Evolutionary conservation across 495 filamentous ascomycete species (phyloP), one percentile per base, ranked within the genome.

Genomic region (Chaetomium tenue): DNA sequence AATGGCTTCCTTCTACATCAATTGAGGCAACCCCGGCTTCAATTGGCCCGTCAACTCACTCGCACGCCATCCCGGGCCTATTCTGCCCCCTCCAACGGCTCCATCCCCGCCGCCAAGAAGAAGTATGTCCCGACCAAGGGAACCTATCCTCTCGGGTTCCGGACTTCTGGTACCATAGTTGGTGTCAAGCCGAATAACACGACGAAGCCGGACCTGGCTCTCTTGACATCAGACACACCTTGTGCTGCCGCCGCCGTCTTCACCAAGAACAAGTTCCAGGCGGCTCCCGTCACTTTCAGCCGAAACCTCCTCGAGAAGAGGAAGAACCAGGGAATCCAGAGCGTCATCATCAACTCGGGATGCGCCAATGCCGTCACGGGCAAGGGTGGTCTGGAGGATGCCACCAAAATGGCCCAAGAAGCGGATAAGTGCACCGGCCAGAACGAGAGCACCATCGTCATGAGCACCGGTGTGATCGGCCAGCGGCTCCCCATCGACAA

Each of bases 321-420:
- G 63, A 77, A 81, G 15, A 91, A 92, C 42, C 77, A 83, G 53
- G 91, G 90, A 0, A 82, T 98, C 61, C 84, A 87, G 59, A 87
- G 89, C 25, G 86, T 99, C 28, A 86, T 99, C 20, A 88, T 97
- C 76, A 99, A 99, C 77, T 92, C 91, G 33, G 95, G 94, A 50
- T 97, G 93, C 71, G 94, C 94, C 60, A 99, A 99, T 83, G 95
- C 94, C 5, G 93, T 99, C 37, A 99, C 94, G 2, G 94, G 94
- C 46, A 93, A 89, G 74, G 89, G 89, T 26, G 94, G 94, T 2
- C 76, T 96, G 66, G 90, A 96, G 71, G 93, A 98, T 84, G 94
- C 95, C 15, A 76, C 83, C 53, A 82, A 79, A 60, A 98, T 99
- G 95, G 91, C 86, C 0, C 76, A 78, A 65, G 86, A 83, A 58